Conservation (phyloP, 495 filamentous ascomycete species). For the Thermothielavioides terrestris region DNA sequence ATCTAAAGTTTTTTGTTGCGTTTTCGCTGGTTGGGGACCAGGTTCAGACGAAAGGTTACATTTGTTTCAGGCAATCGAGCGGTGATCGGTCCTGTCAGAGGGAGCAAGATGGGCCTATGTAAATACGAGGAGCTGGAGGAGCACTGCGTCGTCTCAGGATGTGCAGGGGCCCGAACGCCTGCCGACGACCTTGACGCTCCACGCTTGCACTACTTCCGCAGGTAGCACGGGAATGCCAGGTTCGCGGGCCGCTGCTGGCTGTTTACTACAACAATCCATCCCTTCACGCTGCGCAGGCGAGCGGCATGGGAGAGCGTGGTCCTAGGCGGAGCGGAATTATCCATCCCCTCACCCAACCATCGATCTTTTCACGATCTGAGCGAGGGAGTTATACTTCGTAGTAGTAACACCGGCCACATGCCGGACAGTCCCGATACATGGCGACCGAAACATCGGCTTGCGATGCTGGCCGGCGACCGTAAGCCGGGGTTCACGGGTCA, state of each 20-base stretch:
- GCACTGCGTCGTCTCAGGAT: constrained; percentile 1
- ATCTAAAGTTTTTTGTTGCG: too few relatives aligned
- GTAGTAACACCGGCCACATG: background rate
- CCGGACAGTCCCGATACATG: background rate
- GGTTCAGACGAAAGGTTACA: background rate
- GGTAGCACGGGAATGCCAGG: too few relatives aligned
- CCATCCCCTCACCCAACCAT: too few relatives aligned
- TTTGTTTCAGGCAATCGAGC: background rate
- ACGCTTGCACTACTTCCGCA: constrained; percentile 1
- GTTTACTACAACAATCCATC: too few relatives aligned
- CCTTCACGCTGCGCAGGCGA: too few relatives aligned
- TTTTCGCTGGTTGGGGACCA: background rate
- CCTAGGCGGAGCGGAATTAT: too few relatives aligned
- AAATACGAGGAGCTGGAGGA: background rate
- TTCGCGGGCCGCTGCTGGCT: background rate
- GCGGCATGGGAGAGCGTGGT: too few relatives aligned
- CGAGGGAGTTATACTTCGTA: too few relatives aligned
- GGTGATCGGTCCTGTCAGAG: background rate
- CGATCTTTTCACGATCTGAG: too few relatives aligned
- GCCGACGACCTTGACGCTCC: background rate
- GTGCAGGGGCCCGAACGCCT: constrained; percentile 11
- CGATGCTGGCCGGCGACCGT: background rate
- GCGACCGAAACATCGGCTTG: background rate
- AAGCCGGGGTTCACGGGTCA: background rate
- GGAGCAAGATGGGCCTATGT: background rate